Base-by-base conservation (phyloP, 2,329 filamentous ascomycete genomes). In the Cladorrhinum sp. region DNA sequence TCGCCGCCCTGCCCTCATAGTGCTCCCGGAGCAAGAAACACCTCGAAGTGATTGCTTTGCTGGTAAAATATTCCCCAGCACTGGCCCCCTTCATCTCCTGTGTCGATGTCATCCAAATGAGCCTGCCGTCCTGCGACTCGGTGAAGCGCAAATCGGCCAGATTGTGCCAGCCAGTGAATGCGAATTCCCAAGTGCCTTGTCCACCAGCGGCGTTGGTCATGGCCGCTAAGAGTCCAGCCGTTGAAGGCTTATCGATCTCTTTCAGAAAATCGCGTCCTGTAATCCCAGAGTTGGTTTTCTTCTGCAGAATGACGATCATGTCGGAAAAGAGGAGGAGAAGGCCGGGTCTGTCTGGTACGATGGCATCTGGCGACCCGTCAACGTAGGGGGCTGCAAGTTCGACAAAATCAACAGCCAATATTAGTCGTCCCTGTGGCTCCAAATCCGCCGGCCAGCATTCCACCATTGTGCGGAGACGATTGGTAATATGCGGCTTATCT, bases 271-370 rank as follows among this genome's bases (percentile, higher is more conserved):
- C 90, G 41, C 91, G 87, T 4, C 91, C 91, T 7, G 87, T 89
- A 51, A 86, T 79, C 29, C 81, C 84, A 57, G 82, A 82, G 8
- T 82, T 81, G 2, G 80, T 78, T 25, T 85, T 78, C 73, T 93
- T 96, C 65, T 87, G 88, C 13, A 96, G 76, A 20, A 96, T 77
- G 16, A 96, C 82, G 0, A 97, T 72, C 57, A 85, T 89, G 68
- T 97, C 93, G 2, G 91, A 85, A 70, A 97, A 98, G 2, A 98
- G 79, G 2, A 98, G 77, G 55, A 98, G 81, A 23, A 96, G 86
- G 1, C 91, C 90, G 1, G 84, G 77, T 48, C 79, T 79, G 20
- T 85, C 82, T 13, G 75, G 73, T 45, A 70, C 76, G 55, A 70
- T 77, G 7, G 72, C 67, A 29, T 79, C 76, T 24, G 78, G 65